Percentiles rank a stretch among this genome's conserved stretches.
These are phyloP conservation scores for Nicotiana paniculata DNA, from an alignment of 257 asterid species.

Conservation along the genomic window DNA sequence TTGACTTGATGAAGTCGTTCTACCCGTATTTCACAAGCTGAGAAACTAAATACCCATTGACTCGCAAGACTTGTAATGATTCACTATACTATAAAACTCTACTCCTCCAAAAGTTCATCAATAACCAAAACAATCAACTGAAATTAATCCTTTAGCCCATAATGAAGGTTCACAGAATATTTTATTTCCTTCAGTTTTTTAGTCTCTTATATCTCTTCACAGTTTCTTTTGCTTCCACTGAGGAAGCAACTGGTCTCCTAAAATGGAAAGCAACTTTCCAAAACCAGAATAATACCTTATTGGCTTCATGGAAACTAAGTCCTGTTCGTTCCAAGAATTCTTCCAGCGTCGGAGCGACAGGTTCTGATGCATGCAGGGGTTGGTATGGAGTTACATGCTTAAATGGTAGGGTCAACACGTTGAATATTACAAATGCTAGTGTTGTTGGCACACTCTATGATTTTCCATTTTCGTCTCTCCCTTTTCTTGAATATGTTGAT, in stretches of 20 bases:
- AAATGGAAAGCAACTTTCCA: conserved; percentile 15
- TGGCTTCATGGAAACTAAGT: conserved; percentile 16
- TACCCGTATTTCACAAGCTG: neutral
- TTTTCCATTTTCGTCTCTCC: conserved; percentile 16
- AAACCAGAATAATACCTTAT: neutral
- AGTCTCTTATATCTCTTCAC: neutral
- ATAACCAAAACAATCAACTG: neutral
- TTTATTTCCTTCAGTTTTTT: neutral
- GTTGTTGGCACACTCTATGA: conserved; percentile 8
- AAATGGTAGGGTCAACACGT: neutral
- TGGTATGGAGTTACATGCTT: conserved; percentile 22
- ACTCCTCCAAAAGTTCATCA: neutral
- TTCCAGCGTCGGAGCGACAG: neutral
- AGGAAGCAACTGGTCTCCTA: conserved; percentile 16
- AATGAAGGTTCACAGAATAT: neutral
- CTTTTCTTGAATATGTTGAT: conserved; percentile 16
- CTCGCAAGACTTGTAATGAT: neutral
- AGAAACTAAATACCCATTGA: neutral
- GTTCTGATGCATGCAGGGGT: neutral
- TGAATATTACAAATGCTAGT: conserved; percentile 12
- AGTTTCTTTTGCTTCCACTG: neutral
- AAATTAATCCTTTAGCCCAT: neutral
- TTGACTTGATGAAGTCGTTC: too few relatives aligned
- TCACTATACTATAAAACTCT: neutral
- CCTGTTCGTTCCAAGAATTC: conserved; percentile 1